Evolutionary conservation across 2,329 filamentous ascomycete genomes (phyloP).

Genomic region (Aspergillus sp.): DNA sequence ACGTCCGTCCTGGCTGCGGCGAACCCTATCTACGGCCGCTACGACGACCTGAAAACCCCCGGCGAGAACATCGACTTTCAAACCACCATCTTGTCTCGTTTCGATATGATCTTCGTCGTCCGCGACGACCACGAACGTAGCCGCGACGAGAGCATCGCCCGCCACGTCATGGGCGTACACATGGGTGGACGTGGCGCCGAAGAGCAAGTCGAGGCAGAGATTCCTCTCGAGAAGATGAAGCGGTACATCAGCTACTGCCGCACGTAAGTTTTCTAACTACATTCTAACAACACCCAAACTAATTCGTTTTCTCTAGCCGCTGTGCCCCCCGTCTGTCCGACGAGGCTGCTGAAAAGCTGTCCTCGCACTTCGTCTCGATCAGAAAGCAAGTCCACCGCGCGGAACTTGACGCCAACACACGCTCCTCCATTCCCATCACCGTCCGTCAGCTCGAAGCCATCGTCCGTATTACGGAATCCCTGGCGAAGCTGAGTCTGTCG

Average conservation of each 20-base stretch:
- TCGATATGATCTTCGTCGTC: conserved; percentile 99
- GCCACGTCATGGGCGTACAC: conserved; percentile 95
- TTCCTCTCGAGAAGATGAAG: conserved; percentile 94
- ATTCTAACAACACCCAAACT: conserved; percentile 5
- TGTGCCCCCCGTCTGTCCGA: conserved; percentile 88
- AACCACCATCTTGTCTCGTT: conserved; percentile 94
- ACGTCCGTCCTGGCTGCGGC: conserved; percentile 94
- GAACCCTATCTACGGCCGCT: conserved; percentile 95
- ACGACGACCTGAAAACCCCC: conserved; percentile 95
- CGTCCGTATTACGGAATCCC: conserved; percentile 91
- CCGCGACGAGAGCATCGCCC: conserved; percentile 89
- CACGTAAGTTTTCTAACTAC: conserved; percentile 58
- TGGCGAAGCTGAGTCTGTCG: conserved; percentile 85
- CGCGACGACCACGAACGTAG: conserved; percentile 88
- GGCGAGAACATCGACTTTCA: conserved; percentile 99
- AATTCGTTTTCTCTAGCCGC: conserved; percentile 53
- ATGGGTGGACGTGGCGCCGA: conserved; percentile 85
- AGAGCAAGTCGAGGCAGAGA: conserved; percentile 80
- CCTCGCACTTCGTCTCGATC: conserved; percentile 95
- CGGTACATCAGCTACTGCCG: conserved; percentile 97
- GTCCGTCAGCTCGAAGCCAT: conserved; percentile 96
- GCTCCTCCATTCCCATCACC: conserved; percentile 94
- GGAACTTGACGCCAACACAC: conserved; percentile 83
- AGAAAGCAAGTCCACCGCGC: conserved; percentile 88
- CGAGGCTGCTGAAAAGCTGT: conserved; percentile 92